Conservation (phyloP, 2,329 filamentous ascomycete species). For the Plectosphaerella plurivora region DNA sequence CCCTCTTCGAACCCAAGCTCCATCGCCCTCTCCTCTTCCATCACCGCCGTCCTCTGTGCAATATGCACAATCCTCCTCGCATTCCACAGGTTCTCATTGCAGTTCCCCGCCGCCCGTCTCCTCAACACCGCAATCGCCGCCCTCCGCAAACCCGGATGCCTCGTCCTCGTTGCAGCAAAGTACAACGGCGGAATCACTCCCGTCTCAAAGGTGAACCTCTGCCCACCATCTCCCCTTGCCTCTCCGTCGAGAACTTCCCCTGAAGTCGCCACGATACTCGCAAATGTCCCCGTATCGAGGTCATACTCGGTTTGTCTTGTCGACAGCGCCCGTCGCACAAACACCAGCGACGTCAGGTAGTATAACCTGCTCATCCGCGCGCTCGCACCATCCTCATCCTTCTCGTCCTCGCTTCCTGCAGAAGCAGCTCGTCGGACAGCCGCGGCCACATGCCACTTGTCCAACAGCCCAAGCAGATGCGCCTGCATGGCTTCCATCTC, state of each 20-base stretch:
- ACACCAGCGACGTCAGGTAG: conserved; percentile 27
- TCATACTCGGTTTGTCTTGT: conserved; percentile 28
- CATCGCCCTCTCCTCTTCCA: conserved; percentile 24
- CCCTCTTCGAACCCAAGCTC: background rate
- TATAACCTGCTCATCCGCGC: conserved; percentile 30
- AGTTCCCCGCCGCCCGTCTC: conserved; percentile 21
- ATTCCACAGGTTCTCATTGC: conserved; percentile 36
- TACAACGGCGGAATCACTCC: conserved; percentile 36
- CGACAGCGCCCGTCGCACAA: conserved; percentile 24
- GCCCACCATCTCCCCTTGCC: conserved; percentile 5
- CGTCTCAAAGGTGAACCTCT: conserved; percentile 36
- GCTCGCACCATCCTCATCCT: background rate
- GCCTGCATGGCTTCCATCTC: conserved; percentile 25
- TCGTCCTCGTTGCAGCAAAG: conserved; percentile 33
- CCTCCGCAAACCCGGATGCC: conserved; percentile 34
- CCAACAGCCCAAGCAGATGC: conserved; percentile 20
- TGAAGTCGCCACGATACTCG: conserved; percentile 29
- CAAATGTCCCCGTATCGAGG: conserved; percentile 26
- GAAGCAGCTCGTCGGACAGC: conserved; percentile 17
- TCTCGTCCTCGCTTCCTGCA: conserved; percentile 3
- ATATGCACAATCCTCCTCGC: conserved; percentile 24
- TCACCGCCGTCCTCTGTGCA: conserved; percentile 26
- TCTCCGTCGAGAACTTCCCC: conserved; percentile 5
- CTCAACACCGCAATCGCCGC: conserved; percentile 30
- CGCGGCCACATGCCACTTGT: conserved; percentile 25